Conservation (phyloP, 768 basidiomycete species). For the Agrocybe chaxingu region DNA sequence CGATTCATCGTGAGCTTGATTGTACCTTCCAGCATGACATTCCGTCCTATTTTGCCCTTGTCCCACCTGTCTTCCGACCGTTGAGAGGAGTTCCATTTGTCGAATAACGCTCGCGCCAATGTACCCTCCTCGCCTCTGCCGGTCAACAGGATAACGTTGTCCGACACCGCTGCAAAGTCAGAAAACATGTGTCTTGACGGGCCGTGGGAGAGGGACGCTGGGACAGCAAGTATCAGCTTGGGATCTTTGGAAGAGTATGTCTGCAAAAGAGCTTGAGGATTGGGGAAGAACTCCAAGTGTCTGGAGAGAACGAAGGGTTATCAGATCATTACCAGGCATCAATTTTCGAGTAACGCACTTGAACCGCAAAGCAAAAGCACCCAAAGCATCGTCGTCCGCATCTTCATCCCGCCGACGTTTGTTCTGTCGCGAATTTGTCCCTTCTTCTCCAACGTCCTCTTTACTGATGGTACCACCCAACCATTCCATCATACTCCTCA, state of each 20-base stretch:
- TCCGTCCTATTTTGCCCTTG: constrained; percentile 83
- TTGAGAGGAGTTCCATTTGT: constrained; percentile 84
- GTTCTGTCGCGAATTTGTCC: constrained; percentile 49
- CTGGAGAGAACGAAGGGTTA: constrained; percentile 36
- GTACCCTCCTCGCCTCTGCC: constrained; percentile 77
- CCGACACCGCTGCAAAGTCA: constrained; percentile 78
- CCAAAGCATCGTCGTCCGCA: constrained; percentile 78
- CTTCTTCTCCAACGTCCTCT: constrained; percentile 85
- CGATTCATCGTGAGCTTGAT: constrained; percentile 74
- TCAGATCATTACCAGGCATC: not conserved
- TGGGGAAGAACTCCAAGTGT: constrained; percentile 89
- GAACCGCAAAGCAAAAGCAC: constrained; percentile 86
- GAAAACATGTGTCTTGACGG: constrained; percentile 84
- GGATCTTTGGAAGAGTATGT: constrained; percentile 85
- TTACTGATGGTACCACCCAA: constrained; percentile 93
- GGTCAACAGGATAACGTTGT: constrained; percentile 88
- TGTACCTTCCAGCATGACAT: constrained; percentile 75
- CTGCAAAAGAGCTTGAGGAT: constrained; percentile 74
- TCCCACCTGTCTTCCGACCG: constrained; percentile 84
- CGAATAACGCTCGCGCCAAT: constrained; percentile 73
- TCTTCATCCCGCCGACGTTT: constrained; percentile 63
- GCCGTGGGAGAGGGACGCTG: constrained; percentile 89
- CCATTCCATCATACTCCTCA: constrained; percentile 98
- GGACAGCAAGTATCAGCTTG: constrained; percentile 91
- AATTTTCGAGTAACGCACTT: constrained; percentile 46